Evolutionary conservation across 2,329 filamentous ascomycete genomes (phyloP), one percentile per base, ranked within the genome.

Genomic region (Zymoseptoria ardabiliae): DNA sequence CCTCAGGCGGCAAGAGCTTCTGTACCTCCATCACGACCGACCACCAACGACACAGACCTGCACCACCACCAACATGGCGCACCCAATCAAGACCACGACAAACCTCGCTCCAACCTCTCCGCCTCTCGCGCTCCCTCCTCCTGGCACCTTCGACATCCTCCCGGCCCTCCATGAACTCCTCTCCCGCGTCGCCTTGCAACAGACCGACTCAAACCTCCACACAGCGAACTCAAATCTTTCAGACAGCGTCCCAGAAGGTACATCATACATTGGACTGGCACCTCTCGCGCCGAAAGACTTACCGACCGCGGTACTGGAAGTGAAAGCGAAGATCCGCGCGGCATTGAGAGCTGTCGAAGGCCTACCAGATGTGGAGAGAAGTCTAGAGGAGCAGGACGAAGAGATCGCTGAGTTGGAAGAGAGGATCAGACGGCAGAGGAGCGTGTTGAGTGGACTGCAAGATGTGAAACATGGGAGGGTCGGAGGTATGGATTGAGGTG

Each of bases 71-170:
- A 49, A 59, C 49, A 63, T 65, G 35, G 17, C 35, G 21, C 60
- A 65, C 35, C 63, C 65, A 51, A 63, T 64, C 55, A 64, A 62
- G 48, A 64, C 63, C 23, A 64, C 63, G 54, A 64, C 62, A 55
- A 64, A 64, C 59, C 54, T 61, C 58, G 13, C 60, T 41, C 51
- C 60, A 22, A 61, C 68, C 20, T 57, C 68, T 45, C 63, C 68
- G 49, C 60, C 63, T 58, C 81, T 65, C 23, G 53, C 62, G 70
- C 85, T 87, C 58, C 88, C 94, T 63, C 83, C 89, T 54, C 89
- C 92, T 25, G 87, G 92, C 74, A 85, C 85, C 54, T 90, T 97
- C 77, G 92, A 96, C 78, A 85, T 91, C 66, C 83, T 96, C 57
- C 90, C 91, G 23, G 85, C 91, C 69, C 84, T 97, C 57, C 87